Evolutionary conservation across 768 basidiomycete species (phyloP), one percentile per base, ranked within the genome.

Genomic region (Suillus subaureus): DNA sequence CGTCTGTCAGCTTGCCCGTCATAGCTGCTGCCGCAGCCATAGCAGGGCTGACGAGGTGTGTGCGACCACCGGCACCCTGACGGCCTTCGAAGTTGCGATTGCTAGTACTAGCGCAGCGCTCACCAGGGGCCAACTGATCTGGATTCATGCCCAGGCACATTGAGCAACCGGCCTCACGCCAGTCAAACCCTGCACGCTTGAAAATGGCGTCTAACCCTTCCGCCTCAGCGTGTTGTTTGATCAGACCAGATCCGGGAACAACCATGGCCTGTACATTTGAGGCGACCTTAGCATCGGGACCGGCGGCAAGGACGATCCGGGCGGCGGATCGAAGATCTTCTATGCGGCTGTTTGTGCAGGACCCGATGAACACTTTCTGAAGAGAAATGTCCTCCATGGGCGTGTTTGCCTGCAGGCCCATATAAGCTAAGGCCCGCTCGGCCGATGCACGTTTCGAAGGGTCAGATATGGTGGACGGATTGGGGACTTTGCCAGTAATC

Each of bases 121-220:
- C 85, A 16, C 91, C 89, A 2, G 93, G 92, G 21, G 85, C 83
- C 60, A 97, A 81, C 73, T 95, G 93, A 78, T 97, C 94, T 15
- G 94, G 92, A 78, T 97, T 97, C 94, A 97, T 97, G 49, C 94
- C 94, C 70, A 97, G 78, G 79, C 94, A 97, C 94, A 97, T 97
- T 18, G 94, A 97, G 74, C 94, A 97, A 40, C 94, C 94, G 39
- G 94, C 94, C 78, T 97, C 94, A 61, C 94, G 86, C 94, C 94
- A 96, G 73, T 97, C 94, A 73, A 96, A 97, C 39, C 94, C 94
- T 42, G 94, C 94, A 52, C 91, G 89, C 74, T 89, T 92, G 83
- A 97, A 94, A 70, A 96, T 82, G 63, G 83, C 83, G 71, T 96
- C 93, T 66, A 97, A 81, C 31, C 94, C 94, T 72, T 97, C 94